Percentiles rank a stretch among this genome's conserved stretches.
These are phyloP conservation scores for Aegilops umbellulata DNA, from an alignment of 176 grass and related monocot species.

Conservation along the genomic window DNA sequence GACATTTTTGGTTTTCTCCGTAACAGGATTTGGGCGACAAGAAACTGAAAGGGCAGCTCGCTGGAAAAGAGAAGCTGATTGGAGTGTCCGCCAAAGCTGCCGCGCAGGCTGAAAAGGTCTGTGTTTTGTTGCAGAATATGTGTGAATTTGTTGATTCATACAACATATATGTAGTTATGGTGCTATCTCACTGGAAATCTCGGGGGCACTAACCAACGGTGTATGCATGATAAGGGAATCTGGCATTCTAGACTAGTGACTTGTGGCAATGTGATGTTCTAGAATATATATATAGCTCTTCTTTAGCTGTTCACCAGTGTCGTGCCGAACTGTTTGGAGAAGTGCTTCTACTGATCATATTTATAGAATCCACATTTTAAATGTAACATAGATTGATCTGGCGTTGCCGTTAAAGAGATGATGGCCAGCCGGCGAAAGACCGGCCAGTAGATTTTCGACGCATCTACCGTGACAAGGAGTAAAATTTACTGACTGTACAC, in stretches of 20 bases:
- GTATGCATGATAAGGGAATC: background rate
- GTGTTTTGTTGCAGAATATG: background rate
- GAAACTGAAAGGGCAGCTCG: slow-evolving; percentile 74
- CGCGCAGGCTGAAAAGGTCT: slow-evolving; percentile 69
- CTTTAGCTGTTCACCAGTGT: background rate
- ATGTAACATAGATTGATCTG: background rate
- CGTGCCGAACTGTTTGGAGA: background rate
- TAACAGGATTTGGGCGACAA: slow-evolving; percentile 61
- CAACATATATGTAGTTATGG: background rate
- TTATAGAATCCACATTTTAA: background rate
- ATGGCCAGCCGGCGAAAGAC: background rate
- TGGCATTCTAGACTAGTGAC: background rate
- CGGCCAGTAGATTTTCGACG: background rate
- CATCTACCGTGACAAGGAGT: background rate
- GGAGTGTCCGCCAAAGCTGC: slow-evolving; percentile 74
- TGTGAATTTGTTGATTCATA: background rate
- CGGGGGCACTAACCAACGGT: background rate
- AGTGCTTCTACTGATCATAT: background rate
- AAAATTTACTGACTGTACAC: background rate
- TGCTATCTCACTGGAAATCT: background rate
- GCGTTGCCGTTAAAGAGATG: background rate
- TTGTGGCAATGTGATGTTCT: background rate
- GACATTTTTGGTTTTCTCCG: background rate
- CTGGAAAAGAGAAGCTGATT: slow-evolving; percentile 70
- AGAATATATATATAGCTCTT: background rate